phyloP scores from a whole-genome alignment of 768 basidiomycete species.

The Lactifluus echinatus region DNA sequence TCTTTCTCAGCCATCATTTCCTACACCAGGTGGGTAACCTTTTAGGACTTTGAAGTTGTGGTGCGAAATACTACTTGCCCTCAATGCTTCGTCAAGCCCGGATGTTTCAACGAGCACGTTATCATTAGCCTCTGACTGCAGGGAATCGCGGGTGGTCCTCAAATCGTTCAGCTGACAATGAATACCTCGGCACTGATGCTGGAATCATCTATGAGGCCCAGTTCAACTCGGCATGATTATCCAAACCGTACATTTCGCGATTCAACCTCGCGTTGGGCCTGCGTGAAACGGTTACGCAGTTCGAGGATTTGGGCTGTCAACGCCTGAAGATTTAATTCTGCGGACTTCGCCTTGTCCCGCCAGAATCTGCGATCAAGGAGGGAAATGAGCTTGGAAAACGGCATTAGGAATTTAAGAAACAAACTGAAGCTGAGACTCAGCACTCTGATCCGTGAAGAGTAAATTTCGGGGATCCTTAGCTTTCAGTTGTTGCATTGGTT shows the following conservation, averaged over 20 bases:
- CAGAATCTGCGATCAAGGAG: conserved; percentile 35
- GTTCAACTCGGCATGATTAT: not conserved
- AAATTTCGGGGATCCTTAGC: conserved; percentile 26
- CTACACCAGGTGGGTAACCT: conserved; percentile 27
- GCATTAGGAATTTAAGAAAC: not conserved
- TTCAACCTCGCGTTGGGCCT: conserved; percentile 24
- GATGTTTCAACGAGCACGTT: conserved; percentile 59
- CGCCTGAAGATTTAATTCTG: conserved; percentile 32
- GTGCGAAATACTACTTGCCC: conserved; percentile 30
- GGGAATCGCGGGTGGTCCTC: conserved; percentile 30
- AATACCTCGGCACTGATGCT: conserved; percentile 13
- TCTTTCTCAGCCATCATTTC: conserved; percentile 48
- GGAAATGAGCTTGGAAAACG: not conserved
- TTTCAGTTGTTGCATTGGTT: conserved; percentile 28
- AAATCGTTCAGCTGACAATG: conserved; percentile 11
- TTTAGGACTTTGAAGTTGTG: not conserved
- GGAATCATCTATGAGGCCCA: not conserved
- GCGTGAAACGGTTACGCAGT: conserved; percentile 27
- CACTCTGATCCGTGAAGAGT: conserved; percentile 14
- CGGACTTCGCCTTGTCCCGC: conserved; percentile 31
- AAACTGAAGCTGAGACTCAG: conserved; percentile 17
- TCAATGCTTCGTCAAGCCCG: conserved; percentile 44
- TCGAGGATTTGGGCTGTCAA: conserved; percentile 25
- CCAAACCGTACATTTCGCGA: not conserved
- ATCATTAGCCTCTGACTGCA: conserved; percentile 58